Base-by-base conservation (phyloP, 495 filamentous ascomycete genomes). In the Staphylotrichum longicolle region DNA sequence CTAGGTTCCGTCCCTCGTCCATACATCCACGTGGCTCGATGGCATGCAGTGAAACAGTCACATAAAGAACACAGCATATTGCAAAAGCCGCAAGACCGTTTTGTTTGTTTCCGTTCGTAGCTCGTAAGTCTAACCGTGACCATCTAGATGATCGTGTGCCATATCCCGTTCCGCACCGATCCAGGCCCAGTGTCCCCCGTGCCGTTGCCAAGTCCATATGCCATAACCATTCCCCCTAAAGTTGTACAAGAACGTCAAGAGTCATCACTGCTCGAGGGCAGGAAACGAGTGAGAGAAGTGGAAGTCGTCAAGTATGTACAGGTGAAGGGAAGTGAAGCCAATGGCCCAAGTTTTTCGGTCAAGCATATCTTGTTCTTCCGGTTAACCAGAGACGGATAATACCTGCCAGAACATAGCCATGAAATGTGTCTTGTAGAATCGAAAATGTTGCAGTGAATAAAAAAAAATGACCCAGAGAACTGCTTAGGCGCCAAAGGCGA, bases 401-500 rank as follows among this genome's bases (percentile, higher is more conserved):
- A 49, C 20, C 41, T 42, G 30, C 35, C 58, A 7, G 14, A 37
- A 40, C 35, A 20, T 34, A 32, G 40, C n/a, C 41, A 35, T 56
- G 52, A 12, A 42, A 54, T 12, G 6, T 44, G 37, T 14, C 3
- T 4, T 51, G 48, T n/a, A 51, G 32, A 51, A 51, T 33, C 11
- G 12, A 39, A 39, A 39, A 52, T 39, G 46, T 32, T 14, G 33
- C 37, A 8, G 4, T 10, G n/a, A 61, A 61, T 40, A n/a, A 27
- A 37, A 27, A 37, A 55, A 20, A 44, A 10, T 34, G 39, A 33
- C 55, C 30, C 15, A 33, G 8, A 6, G 15, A 32, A 37, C 11
- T 10, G 7, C 27, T 42, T 70, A 74, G 47, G 66, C 60, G 39
- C 69, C 57, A 40, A 72, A 75, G 63, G 79, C 79, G 59, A 77